A percentile compares a stretch with the other conserved stretches of the same genome.
Conservation (phyloP, 2,329 filamentous ascomycete species). For the Thielaviopsis punctulata region DNA sequence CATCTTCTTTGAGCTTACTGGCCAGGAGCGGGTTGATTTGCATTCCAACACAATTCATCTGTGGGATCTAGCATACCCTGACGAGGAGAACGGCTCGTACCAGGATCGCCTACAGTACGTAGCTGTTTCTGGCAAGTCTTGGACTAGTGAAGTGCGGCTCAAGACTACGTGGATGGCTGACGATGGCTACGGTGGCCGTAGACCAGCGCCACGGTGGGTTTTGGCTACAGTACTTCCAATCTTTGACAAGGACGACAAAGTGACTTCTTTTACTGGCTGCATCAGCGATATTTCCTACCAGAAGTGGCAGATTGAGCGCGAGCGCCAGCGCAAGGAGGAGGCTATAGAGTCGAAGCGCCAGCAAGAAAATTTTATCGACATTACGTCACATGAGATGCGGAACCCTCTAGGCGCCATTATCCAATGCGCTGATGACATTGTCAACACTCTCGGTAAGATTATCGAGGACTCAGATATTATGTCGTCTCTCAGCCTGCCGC, state of each 20-base stretch:
- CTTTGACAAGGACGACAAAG: constrained; percentile 26
- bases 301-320: constrained; percentile 33
- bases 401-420: constrained; percentile 59
- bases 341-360: constrained; percentile 44
- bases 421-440: constrained; percentile 57
- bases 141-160: constrained; percentile 31
- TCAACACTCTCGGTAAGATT: constrained; percentile 29
- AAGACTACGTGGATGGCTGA: constrained; percentile 29
- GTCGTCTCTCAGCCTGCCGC: background rate
- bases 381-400: constrained; percentile 55
- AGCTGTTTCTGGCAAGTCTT: constrained; percentile 23
- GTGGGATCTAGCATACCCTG: constrained; percentile 27
- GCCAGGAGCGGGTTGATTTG: constrained; percentile 27
- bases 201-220: constrained; percentile 30
- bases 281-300: constrained; percentile 31
- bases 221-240: constrained; percentile 34
- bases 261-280: constrained; percentile 30
- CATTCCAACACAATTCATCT: constrained; percentile 23
- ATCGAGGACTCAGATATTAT: constrained; percentile 21
- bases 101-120: constrained; percentile 24
- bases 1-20: constrained; percentile 35
- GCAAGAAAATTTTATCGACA: constrained; percentile 71
- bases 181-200: constrained; percentile 26
- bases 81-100: constrained; percentile 27
- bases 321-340: constrained; percentile 33